Base-by-base conservation (phyloP, 805 yeast species). In the Candida tibetensis region DNA sequence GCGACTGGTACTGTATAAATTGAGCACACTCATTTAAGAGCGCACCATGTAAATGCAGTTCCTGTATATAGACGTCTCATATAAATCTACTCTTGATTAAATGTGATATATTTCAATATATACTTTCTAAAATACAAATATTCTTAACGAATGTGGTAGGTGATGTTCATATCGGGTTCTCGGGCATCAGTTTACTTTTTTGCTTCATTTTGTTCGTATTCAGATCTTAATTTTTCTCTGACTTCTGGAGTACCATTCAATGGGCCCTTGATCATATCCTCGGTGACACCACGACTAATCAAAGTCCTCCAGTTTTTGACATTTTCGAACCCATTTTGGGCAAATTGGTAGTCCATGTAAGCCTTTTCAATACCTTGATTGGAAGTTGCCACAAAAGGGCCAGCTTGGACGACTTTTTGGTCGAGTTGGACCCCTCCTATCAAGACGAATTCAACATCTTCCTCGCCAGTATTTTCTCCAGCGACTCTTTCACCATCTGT, bases 381-480 rank as follows among this genome's bases (percentile, higher is more conserved):
- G 16, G 82, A 64, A 5, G 85, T 76, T 44, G 85, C 91, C 14
- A 89, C 96, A 55, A 89, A 90, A 10, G 96, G 96, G 13, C 96
- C 96, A 56, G 88, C 82, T 56, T 89, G 96, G 22, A 86, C 84
- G 39, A 84, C 71, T 13, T 79, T 76, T 65, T 88, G 95, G 49
- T 85, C 75, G 40, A 86, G 65, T 15, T 76, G 74, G 56, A 84
- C 62, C 40, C 95, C 95, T 22, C 88, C 93, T 45, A 87, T 68
- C n/a, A 87, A 46, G 4, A 83, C 81, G 53, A 87, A 81, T 48
- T 82, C 79, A 2, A 87, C 68, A 26, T 67, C 64, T 2, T 42
- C 44, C 7, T 71, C 70, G 14, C 53, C 48, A 16, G 51, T 46
- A 39, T 55, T 53, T 14, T 60, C 59, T 30, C 88, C 90, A 26